Percentiles rank a stretch among this genome's conserved stretches.
Evolutionary conservation across 1,139 yeast species (phyloP).

Genomic region (Candida sp.): DNA sequence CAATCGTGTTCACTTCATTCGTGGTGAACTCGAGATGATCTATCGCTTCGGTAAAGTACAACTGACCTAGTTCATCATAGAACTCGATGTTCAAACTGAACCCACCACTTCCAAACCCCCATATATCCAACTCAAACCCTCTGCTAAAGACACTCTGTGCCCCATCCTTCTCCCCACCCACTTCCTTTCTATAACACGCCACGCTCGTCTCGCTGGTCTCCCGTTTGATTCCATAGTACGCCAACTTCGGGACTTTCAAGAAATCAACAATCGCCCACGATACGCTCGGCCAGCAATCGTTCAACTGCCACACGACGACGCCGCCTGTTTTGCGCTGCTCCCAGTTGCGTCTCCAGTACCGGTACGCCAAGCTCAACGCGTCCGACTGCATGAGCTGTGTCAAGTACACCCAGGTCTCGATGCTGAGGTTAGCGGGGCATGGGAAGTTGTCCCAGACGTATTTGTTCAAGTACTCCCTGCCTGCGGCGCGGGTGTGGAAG

Average conservation of each 20-base stretch:
- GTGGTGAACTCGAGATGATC: slow-evolving; percentile 27
- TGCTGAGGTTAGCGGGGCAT: slow-evolving; percentile 29
- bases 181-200: slow-evolving; percentile 34
- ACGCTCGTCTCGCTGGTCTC: slow-evolving; percentile 38
- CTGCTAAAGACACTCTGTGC: slow-evolving; percentile 22
- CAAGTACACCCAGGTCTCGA: slow-evolving; percentile 48
- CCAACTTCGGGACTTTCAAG: slow-evolving; percentile 42
- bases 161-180: slow-evolving; percentile 16
- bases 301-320: slow-evolving; percentile 53
- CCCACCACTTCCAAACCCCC: slow-evolving; percentile 37
- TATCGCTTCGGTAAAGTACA: not conserved
- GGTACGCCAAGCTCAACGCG: slow-evolving; percentile 49
- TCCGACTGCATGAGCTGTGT: slow-evolving; percentile 56
- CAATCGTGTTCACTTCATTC: slow-evolving; percentile 15
- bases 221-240: slow-evolving; percentile 49
- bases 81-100: slow-evolving; percentile 30
- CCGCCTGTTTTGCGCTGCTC: slow-evolving; percentile 41
- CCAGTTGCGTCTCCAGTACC: slow-evolving; percentile 53
- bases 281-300: slow-evolving; percentile 57
- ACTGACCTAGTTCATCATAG: slow-evolving; percentile 21
- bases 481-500: slow-evolving; percentile 47
- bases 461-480: slow-evolving; percentile 46
- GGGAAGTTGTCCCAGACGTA: slow-evolving; percentile 48
- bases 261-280: slow-evolving; percentile 52
- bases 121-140: slow-evolving; percentile 34